Percentiles rank a stretch among this genome's conserved stretches.
Conservation (phyloP, 2,329 filamentous ascomycete species). For the Trichoderma citrinoviride region DNA sequence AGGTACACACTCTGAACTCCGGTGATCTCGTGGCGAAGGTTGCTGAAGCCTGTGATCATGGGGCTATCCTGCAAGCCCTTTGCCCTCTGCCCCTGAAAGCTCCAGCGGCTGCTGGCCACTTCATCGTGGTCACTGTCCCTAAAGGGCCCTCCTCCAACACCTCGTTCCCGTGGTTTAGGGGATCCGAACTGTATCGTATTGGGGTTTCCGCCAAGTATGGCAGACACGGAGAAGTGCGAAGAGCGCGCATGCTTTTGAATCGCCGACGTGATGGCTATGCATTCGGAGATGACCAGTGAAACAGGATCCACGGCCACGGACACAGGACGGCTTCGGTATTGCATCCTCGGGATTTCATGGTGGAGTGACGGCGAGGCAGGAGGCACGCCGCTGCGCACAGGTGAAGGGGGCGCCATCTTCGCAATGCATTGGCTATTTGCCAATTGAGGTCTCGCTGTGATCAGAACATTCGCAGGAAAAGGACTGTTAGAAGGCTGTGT, state of each 20-base stretch:
- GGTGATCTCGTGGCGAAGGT: constrained; percentile 82
- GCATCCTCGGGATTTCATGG: constrained; percentile 46
- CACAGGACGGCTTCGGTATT: constrained; percentile 60
- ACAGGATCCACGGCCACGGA: constrained; percentile 87
- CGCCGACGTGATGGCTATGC: constrained; percentile 94
- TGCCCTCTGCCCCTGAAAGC: constrained; percentile 87
- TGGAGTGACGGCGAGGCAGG: background rate
- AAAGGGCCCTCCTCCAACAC: constrained; percentile 33
- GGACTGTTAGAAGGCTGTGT: background rate
- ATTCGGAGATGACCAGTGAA: constrained; percentile 94
- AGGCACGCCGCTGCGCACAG: constrained; percentile 6
- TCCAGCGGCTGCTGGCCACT: constrained; percentile 76
- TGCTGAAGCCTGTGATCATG: constrained; percentile 90
- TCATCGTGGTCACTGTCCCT: constrained; percentile 50
- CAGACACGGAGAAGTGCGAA: constrained; percentile 92
- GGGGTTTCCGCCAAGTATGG: constrained; percentile 79
- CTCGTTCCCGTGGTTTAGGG: constrained; percentile 45
- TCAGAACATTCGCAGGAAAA: background rate
- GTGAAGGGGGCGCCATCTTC: constrained; percentile 11
- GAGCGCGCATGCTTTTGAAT: constrained; percentile 98
- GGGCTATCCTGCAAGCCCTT: constrained; percentile 98
- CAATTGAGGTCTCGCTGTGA: background rate
- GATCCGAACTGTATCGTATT: constrained; percentile 55
- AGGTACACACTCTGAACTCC: constrained; percentile 68
- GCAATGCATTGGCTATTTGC: constrained; percentile 1